Evolutionary conservation across 148 eudicot genomes (phyloP).

Genomic region (Camellia japonica): DNA sequence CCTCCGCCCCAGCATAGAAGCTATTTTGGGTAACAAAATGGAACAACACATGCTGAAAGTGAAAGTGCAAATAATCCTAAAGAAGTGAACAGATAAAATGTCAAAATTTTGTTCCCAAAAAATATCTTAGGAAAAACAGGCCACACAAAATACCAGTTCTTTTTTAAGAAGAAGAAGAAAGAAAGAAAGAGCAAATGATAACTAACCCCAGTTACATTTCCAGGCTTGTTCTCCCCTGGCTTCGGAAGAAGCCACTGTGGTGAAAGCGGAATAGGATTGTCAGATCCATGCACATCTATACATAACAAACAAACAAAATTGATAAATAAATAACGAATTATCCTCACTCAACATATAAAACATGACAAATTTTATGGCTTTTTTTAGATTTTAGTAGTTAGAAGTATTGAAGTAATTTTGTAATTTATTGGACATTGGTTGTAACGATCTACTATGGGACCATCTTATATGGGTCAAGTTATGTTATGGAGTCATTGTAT

Average conservation of each 20-base stretch:
- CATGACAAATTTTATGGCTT: background rate
- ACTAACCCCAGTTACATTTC: slow-evolving; percentile 64
- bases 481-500: too few species aligned
- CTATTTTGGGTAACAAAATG: background rate
- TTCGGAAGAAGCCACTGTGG: slow-evolving; percentile 96
- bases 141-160: background rate
- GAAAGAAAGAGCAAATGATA: background rate
- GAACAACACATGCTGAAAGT: background rate
- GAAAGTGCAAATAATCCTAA: background rate
- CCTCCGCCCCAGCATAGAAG: background rate
- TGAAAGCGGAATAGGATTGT: slow-evolving; percentile 81
- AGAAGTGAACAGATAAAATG: background rate
- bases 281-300: slow-evolving; percentile 71
- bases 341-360: background rate
- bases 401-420: too few species aligned
- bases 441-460: background rate
- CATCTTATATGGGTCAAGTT: too few species aligned
- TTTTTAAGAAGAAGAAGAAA: background rate
- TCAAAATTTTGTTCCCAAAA: background rate
- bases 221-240: slow-evolving; percentile 81
- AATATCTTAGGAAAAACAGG: background rate
- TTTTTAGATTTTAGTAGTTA: background rate
- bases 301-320: slow-evolving; percentile 13
- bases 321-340: background rate
- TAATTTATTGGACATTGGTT: background rate